Evolutionary conservation across 352 stramenopile genomes (phyloP), one percentile per base, ranked within the genome.

Genomic region (Saprolegnia diclina): DNA sequence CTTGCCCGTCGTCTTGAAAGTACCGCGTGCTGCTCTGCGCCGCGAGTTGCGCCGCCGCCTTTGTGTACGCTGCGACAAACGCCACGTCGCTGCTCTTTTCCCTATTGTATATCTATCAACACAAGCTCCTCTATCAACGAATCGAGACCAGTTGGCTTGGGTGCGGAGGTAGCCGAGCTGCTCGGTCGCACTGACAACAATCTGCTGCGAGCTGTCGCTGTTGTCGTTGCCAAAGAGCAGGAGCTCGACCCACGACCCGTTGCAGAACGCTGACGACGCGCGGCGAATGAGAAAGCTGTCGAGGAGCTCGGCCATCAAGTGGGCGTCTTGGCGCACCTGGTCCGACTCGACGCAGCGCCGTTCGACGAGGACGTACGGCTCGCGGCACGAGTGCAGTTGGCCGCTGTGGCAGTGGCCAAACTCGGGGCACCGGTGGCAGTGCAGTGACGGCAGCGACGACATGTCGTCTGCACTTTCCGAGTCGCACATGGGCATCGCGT

Each of bases 401-500:
- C 63, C 63, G 22, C 21, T 26, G 29, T 62, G 61, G 63, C 63
- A 69, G 52, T 53, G 44, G n/a, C 63, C 63, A 38, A 62, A 19
- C n/a, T 38, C 22, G 29, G 63, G 63, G 32, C 63, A 69, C 13
- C 29, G 44, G 5, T 52, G 63, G 37, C 63, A 69, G 4, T 19
- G 37, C 53, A 26, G 42, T 2, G 50, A 69, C 16, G 24, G n/a
- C 63, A 16, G 29, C n/a, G 7, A 14, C 13, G 56, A 35, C 29
- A 22, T 63, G 19, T 14, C 29, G 7, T 10, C 38, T n/a, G n/a
- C n/a, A n/a, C n/a, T n/a, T 54, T 35, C 38, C 48, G 63, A 61
- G 63, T 69, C 63, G 53, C 63, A 69, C 21, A 61, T 38, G 5
- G 63, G 63, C 32, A 69, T 50, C 48, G 63, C 44, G 16, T 69